Percentiles rank a stretch among this genome's conserved stretches.
These are phyloP conservation scores for Carallia pectinifolia DNA, from an alignment of 345 rosid species.

Conservation along the genomic window DNA sequence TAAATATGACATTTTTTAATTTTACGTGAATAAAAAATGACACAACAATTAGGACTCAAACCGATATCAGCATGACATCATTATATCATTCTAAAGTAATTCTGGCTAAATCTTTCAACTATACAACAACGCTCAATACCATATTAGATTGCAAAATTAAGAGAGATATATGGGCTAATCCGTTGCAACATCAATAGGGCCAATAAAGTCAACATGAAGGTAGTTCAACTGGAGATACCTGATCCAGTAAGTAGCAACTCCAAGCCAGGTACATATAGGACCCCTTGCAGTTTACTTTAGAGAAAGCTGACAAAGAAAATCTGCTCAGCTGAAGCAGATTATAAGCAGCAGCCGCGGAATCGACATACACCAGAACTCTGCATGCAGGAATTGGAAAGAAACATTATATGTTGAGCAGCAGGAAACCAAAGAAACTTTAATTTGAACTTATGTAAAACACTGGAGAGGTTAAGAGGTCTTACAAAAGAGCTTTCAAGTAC, in stretches of 20 bases:
- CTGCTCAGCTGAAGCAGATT: constrained; percentile 1
- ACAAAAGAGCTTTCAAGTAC: constrained; percentile 43
- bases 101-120: too few relatives aligned
- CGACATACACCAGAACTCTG: background rate
- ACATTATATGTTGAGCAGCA: too few relatives aligned
- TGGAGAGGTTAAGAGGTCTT: constrained; percentile 16
- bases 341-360: background rate
- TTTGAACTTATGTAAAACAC: too few relatives aligned
- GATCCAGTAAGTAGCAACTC: constrained; percentile 2
- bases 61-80: too few relatives aligned
- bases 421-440: background rate
- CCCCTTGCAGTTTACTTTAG: background rate
- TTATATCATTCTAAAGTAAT: too few relatives aligned
- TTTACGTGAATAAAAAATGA: too few relatives aligned
- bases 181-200: background rate
- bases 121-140: too few relatives aligned
- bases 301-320: background rate
- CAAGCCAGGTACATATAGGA: constrained; percentile 1
- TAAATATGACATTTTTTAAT: too few relatives aligned
- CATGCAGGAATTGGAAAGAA: background rate
- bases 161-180: background rate
- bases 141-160: background rate
- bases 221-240: background rate
- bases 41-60: too few relatives aligned
- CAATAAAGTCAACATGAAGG: background rate